Evolutionary conservation across 2,329 filamentous ascomycete species (phyloP), one percentile per base, ranked within the genome.

Genomic region (Colletotrichum coccodes): DNA sequence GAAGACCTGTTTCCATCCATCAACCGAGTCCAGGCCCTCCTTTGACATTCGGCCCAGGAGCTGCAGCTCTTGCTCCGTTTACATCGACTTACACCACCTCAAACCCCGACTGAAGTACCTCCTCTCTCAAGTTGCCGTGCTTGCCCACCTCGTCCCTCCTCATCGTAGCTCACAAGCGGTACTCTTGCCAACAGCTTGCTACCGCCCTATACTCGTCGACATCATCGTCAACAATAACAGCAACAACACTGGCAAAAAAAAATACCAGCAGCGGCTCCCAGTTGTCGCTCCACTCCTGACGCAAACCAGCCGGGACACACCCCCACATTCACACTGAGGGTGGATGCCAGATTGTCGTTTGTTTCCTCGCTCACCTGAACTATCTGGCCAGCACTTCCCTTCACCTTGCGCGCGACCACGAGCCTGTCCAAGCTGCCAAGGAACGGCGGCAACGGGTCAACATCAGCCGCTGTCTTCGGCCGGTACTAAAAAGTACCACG

Each of bases 31-130:
- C 46, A 53, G 58, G 40, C 66, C 61, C 49, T 56, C 47, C 32
- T 66, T 65, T 69, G 66, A 60, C 61, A 49, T 32, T 47, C 32
- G 26, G 47, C 62, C 54, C 38, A 65, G 65, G 47, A 56, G 28
- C 47, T 65, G 53, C 60, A 47, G 46, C 53, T 46, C 30, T 18
- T 26, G 46, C 47, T 59, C 56, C 56, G 56, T 47, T 59, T 47
- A 59, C 56, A 47, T 47, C 28, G 40, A 59, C 56, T 59, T 59
- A 47, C 56, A 59, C 56, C 49, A 23, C 21, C 30, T 21, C 9
- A 32, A 28, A 34, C 47, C 28, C 4, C 16, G 30, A 16, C n/a
- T n/a, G 30, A 21, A 6, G 30, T 23, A 34, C 30, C 30, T n/a
- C 28, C n/a, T 5, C 11, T 9, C 38, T 40, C 42, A 46, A 18